These are phyloP conservation scores for Ogataea minuta DNA, from an alignment of 805 yeast species.

Conservation along the genomic window DNA sequence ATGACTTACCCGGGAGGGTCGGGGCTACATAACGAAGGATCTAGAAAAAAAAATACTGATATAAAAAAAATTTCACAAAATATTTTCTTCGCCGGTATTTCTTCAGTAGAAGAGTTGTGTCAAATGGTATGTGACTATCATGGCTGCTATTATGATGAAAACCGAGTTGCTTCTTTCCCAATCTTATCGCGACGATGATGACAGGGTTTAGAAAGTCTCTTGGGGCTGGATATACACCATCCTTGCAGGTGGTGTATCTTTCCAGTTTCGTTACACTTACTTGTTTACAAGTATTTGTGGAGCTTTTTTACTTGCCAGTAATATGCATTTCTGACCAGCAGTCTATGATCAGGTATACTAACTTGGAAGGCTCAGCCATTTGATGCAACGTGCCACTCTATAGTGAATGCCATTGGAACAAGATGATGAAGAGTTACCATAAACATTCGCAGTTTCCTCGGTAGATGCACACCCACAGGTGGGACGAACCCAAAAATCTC, in stretches of 20 bases:
- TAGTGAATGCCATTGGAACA: slow-evolving; percentile 8
- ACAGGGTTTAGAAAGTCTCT: slow-evolving; percentile 64
- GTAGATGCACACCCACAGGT: slow-evolving; percentile 66
- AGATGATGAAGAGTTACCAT: slow-evolving; percentile 72
- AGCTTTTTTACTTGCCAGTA: slow-evolving; percentile 87
- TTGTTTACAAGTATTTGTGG: slow-evolving; percentile 37
- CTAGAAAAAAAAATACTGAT: slow-evolving; percentile 5
- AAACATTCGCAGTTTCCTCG: slow-evolving; percentile 97
- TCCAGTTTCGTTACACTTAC: slow-evolving; percentile 32
- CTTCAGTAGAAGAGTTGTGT: slow-evolving; percentile 15
- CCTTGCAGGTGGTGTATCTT: slow-evolving; percentile 34
- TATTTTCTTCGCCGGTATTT: slow-evolving; percentile 8
- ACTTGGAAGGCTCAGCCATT: slow-evolving; percentile 9
- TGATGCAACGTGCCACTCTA: slow-evolving; percentile 13
- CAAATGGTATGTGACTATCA: slow-evolving; percentile 16
- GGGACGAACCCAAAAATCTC: slow-evolving; percentile 58
- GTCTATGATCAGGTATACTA: slow-evolving; percentile 10
- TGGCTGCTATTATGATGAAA: slow-evolving; percentile 30
- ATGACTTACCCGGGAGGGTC: slow-evolving; percentile 7
- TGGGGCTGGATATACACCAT: slow-evolving; percentile 25
- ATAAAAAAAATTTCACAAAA: slow-evolving; percentile 7
- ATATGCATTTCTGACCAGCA: slow-evolving; percentile 52
- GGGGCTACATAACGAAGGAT: slow-evolving; percentile 10
- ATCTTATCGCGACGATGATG: slow-evolving; percentile 92
- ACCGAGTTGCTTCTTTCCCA: slow-evolving; percentile 80